Conservation (phyloP, 2,329 filamentous ascomycete species). For the Chrysoporthe austroafricana region DNA sequence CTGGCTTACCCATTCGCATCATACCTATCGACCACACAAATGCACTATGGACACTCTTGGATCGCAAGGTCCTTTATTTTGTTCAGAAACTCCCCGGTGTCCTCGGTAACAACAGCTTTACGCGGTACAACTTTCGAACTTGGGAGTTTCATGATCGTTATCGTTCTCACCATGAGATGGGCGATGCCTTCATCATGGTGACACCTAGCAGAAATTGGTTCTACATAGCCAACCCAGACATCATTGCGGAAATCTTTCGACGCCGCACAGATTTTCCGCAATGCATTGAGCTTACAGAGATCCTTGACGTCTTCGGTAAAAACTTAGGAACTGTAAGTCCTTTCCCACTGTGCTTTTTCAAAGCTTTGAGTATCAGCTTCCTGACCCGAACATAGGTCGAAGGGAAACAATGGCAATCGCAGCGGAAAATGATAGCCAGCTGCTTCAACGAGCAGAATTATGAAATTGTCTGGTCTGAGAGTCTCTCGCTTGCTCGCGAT, state of each 20-base stretch:
- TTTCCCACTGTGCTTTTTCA: background rate
- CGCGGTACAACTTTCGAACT: constrained; percentile 37
- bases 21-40: constrained; percentile 39
- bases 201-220: constrained; percentile 16
- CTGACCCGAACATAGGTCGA: constrained; percentile 18
- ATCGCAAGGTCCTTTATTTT: constrained; percentile 32
- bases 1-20: constrained; percentile 39
- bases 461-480: constrained; percentile 37
- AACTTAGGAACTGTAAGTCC: constrained; percentile 19
- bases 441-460: constrained; percentile 39
- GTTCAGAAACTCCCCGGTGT: constrained; percentile 32
- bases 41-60: constrained; percentile 37
- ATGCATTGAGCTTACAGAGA: constrained; percentile 9
- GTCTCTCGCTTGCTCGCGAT: constrained; percentile 31
- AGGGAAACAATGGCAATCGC: constrained; percentile 31
- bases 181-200: constrained; percentile 30
- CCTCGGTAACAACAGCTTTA: constrained; percentile 37
- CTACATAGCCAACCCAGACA: constrained; percentile 4
- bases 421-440: constrained; percentile 33
- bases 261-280: constrained; percentile 12
- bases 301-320: constrained; percentile 15
- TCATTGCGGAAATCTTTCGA: constrained; percentile 5
- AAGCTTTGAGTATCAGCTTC: background rate
- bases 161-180: constrained; percentile 32
- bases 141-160: constrained; percentile 26